Percentiles rank a stretch among this genome's conserved stretches.
These are phyloP conservation scores for Knoxia roxburghii DNA, from an alignment of 257 asterid genomes.

Conservation along the genomic window DNA sequence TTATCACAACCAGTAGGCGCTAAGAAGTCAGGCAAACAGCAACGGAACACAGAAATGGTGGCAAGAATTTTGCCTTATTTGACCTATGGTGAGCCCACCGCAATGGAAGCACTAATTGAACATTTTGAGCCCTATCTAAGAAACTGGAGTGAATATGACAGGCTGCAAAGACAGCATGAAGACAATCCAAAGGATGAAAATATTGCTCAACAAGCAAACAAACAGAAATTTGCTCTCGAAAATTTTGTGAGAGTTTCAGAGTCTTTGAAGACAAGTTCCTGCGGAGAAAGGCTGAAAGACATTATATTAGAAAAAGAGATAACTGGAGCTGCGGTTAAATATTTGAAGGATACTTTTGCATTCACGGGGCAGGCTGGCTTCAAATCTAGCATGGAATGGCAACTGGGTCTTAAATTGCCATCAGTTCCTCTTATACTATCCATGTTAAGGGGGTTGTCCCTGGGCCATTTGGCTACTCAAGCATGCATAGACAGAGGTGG, in stretches of 20 bases:
- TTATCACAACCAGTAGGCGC: conserved; percentile 89
- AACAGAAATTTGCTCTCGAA: conserved; percentile 82
- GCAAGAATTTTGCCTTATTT: conserved; percentile 96
- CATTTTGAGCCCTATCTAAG: conserved; percentile 88
- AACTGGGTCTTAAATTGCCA: conserved; percentile 63
- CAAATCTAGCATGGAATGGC: conserved; percentile 71
- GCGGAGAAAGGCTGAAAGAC: conserved; percentile 97
- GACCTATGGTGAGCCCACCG: conserved; percentile 97
- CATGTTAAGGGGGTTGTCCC: conserved; percentile 89
- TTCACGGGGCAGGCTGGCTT: conserved; percentile 70
- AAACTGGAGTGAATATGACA: conserved; percentile 83
- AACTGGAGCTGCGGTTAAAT: conserved; percentile 69
- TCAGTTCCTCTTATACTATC: conserved; percentile 92
- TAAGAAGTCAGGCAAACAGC: conserved; percentile 87
- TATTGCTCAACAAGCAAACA: conserved; percentile 63
- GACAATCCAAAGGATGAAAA: conserved; percentile 76
- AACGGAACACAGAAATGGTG: conserved; percentile 98
- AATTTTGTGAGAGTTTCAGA: conserved; percentile 95
- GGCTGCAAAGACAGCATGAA: conserved; percentile 59
- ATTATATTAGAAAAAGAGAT: conserved; percentile 93
- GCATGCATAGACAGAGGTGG: conserved; percentile 78
- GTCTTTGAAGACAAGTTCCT: conserved; percentile 90
- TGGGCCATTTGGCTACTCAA: conserved; percentile 95
- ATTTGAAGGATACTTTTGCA: conserved; percentile 74
- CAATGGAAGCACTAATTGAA: conserved; percentile 94